A percentile compares a stretch with the other conserved stretches of the same genome.
Conservation (phyloP, 495 filamentous ascomycete species). For the Aspergillus sclerotiicarbonarius region DNA sequence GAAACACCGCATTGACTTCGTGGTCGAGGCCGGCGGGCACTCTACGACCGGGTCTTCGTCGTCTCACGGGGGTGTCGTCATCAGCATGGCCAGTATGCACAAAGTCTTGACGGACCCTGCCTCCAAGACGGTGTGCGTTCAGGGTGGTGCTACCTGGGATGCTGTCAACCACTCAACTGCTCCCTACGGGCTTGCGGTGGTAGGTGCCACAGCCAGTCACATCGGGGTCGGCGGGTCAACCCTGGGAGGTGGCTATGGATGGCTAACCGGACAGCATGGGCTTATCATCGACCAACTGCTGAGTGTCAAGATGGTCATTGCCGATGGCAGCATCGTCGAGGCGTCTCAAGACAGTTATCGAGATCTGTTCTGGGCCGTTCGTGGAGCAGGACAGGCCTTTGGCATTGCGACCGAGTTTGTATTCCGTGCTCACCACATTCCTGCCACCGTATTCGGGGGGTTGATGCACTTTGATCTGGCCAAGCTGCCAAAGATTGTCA, state of each 20-base stretch:
- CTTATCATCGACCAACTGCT: conserved; percentile 49
- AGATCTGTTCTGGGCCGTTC: conserved; percentile 46
- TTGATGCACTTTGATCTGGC: conserved; percentile 34
- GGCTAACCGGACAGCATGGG: conserved; percentile 42
- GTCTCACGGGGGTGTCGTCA: conserved; percentile 40
- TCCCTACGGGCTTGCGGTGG: conserved; percentile 44
- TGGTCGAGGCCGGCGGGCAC: conserved; percentile 17
- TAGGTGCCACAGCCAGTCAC: conserved; percentile 51
- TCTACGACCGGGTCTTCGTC: conserved; percentile 17
- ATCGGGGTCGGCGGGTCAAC: conserved; percentile 52
- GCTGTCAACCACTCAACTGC: conserved; percentile 49
- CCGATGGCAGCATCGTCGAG: conserved; percentile 37
- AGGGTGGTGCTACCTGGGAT: conserved; percentile 50
- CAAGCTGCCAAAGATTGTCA: conserved; percentile 34
- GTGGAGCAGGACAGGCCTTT: conserved; percentile 40
- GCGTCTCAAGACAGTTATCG: conserved; percentile 26
- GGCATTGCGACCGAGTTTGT: conserved; percentile 41
- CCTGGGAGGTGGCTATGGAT: conserved; percentile 53
- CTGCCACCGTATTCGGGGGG: conserved; percentile 40
- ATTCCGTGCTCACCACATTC: conserved; percentile 33
- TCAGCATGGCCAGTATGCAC: conserved; percentile 47
- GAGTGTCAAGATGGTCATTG: conserved; percentile 43
- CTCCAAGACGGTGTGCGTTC: conserved; percentile 36
- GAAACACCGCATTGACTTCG: conserved; percentile 17
- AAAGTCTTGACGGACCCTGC: conserved; percentile 40